Base-by-base conservation (phyloP, 1,139 yeast genomes). In the Blastobotrys apis region DNA sequence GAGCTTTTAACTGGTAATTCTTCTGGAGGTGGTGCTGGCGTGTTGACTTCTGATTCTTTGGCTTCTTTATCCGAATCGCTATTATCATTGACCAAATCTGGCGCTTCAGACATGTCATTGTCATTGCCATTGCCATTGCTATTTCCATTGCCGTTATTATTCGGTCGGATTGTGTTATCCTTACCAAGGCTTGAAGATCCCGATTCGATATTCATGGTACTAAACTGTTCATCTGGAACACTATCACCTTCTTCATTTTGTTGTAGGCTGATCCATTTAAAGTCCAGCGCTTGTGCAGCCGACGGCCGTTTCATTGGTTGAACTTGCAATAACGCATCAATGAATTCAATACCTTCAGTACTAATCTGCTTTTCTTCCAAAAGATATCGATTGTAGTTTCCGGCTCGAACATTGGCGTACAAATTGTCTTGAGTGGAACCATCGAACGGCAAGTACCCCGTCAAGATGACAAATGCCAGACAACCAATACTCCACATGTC, bases 401-500 rank as follows among this genome's bases (percentile, higher is more conserved):
- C 97, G 19, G 73, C 67, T 46, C 78, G 75, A 33, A 90, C 88
- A 56, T 84, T 84, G 41, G 75, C 75, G 64, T 85, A 86, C 61
- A 92, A 71, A 52, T 84, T 85, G 21, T 85, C 90, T 58, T 90
- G 97, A 0, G 96, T 86, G 44, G 82, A 77, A 1, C 97, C 97
- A 60, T 90, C 87, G 60, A 92, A 92, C 2, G 98, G 98, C 47
- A 90, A 68, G 69, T 87, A 96, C 0, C 94, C 92, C 6, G 97
- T 90, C 44, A 92, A 66, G 32, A 90, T 78, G 9, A 92, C 97
- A 65, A 87, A 92, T 0, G 88, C 83, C 29, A 92, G 68, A 63
- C 98, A 92, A 0, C 97, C 96, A 48, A 87, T 72, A 3, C 97
- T 86, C 98, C 98, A 92, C 72, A 92, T 85, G 63, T 92, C 98